Conservation (phyloP, 2,329 filamentous ascomycete species). For the Apiospora marii region DNA sequence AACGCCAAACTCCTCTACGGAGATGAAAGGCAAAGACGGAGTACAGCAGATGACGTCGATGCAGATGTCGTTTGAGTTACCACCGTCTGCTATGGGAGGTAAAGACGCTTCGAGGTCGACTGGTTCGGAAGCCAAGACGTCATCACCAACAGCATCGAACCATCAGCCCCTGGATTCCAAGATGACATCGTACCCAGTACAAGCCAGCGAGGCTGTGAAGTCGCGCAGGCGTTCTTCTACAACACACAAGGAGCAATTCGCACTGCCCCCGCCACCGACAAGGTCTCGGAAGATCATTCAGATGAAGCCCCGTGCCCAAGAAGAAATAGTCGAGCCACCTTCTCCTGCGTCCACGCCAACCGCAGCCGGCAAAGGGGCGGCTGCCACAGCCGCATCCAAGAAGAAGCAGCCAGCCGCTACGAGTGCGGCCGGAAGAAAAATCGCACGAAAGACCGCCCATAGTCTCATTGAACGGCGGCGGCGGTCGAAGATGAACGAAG, state of each 20-base stretch:
- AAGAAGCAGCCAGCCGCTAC: conserved; percentile 79
- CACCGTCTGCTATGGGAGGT: conserved; percentile 72
- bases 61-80: conserved; percentile 77
- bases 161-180: conserved; percentile 33
- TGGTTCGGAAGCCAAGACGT: conserved; percentile 47
- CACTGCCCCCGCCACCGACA: conserved; percentile 90
- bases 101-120: conserved; percentile 56
- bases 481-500: conserved; percentile 98
- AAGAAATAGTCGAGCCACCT: conserved; percentile 42
- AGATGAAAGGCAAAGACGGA: conserved; percentile 77
- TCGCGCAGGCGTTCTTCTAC: conserved; percentile 60
- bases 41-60: conserved; percentile 65
- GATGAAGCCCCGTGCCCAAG: conserved; percentile 77
- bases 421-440: conserved; percentile 90
- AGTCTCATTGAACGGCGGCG: conserved; percentile 90
- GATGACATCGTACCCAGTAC: conserved; percentile 53
- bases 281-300: conserved; percentile 96
- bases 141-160: conserved; percentile 34
- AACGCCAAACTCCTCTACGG: conserved; percentile 81
- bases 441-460: conserved; percentile 94
- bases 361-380: conserved; percentile 30
- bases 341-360: neutral
- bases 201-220: conserved; percentile 57
- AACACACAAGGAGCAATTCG: conserved; percentile 70
- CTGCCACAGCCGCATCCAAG: conserved; percentile 57